These are phyloP conservation scores for Theobroma grandiflorum DNA, from an alignment of 441 rosid genomes.

Conservation along the genomic window DNA sequence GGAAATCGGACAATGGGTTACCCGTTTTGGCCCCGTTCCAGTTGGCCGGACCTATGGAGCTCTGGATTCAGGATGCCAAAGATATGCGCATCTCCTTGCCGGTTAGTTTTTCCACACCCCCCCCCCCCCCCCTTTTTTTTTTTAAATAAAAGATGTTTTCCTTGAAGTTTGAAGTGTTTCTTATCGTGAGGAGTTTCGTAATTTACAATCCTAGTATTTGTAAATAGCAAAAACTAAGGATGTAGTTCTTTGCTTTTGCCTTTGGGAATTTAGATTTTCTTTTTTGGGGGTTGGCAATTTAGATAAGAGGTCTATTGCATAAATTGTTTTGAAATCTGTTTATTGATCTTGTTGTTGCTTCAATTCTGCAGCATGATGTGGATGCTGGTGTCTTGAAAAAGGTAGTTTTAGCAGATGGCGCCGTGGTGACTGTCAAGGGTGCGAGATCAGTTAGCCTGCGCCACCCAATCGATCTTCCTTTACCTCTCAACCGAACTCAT, in stretches of 20 bases:
- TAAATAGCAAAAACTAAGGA: too few relatives aligned
- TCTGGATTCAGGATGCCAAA: slow-evolving; percentile 94
- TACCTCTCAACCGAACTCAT: slow-evolving; percentile 71
- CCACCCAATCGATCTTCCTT: slow-evolving; percentile 76
- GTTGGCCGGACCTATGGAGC: slow-evolving; percentile 94
- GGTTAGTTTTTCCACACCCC: slow-evolving; percentile 53
- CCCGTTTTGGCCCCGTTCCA: slow-evolving; percentile 92
- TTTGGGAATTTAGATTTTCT: neutral
- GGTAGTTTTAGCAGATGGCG: slow-evolving; percentile 86
- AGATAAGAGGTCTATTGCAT: neutral
- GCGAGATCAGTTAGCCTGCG: slow-evolving; percentile 95
- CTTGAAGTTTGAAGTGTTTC: neutral
- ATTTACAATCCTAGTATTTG: neutral
- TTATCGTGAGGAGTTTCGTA: neutral
- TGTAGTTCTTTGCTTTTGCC: neutral
- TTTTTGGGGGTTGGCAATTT: neutral
- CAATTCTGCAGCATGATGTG: slow-evolving; percentile 79
- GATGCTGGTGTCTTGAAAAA: slow-evolving; percentile 94
- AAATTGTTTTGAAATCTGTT: neutral
- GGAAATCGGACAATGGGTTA: slow-evolving; percentile 41
- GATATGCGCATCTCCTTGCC: slow-evolving; percentile 87
- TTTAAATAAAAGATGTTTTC: neutral
- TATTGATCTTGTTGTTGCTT: slow-evolving; percentile 20
- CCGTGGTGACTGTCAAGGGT: slow-evolving; percentile 88
- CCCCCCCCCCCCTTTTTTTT: neutral